Conservation (phyloP, 2,329 filamentous ascomycete species). For the Colletotrichum siamense region DNA sequence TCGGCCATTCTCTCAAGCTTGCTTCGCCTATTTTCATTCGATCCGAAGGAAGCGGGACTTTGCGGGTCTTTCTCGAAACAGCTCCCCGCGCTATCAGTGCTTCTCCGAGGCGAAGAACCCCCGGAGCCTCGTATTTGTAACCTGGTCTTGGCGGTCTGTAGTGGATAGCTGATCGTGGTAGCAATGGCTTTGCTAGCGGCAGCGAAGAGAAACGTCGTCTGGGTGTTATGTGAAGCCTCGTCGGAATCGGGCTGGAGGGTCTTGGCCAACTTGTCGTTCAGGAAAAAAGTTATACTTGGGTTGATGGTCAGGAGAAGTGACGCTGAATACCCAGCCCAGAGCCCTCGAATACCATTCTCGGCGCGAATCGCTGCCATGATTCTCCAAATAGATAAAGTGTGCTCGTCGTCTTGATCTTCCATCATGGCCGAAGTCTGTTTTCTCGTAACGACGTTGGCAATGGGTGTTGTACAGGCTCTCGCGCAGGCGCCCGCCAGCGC, state of each 20-base stretch:
- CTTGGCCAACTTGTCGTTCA: slow-evolving; percentile 75
- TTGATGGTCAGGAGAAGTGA: slow-evolving; percentile 82
- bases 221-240: slow-evolving; percentile 26
- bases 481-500: slow-evolving; percentile 76
- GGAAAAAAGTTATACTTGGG: slow-evolving; percentile 83
- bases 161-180: slow-evolving; percentile 80
- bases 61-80: background rate
- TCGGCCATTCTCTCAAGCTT: slow-evolving; percentile 31
- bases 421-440: slow-evolving; percentile 71
- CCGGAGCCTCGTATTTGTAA: slow-evolving; percentile 63
- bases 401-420: background rate
- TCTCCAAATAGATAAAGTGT: slow-evolving; percentile 50
- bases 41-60: background rate
- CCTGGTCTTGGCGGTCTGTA: slow-evolving; percentile 83
- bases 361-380: slow-evolving; percentile 68
- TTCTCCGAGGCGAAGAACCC: background rate
- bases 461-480: slow-evolving; percentile 78
- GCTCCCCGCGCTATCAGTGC: slow-evolving; percentile 26
- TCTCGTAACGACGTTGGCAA: slow-evolving; percentile 81
- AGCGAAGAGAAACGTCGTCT: slow-evolving; percentile 56
- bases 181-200: slow-evolving; percentile 81
- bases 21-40: background rate
- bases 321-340: slow-evolving; percentile 90
- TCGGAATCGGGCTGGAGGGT: slow-evolving; percentile 57
- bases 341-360: slow-evolving; percentile 75